Percentiles rank a stretch among this genome's conserved stretches.
These are phyloP conservation scores for Xylaria sp. DNA, from an alignment of 2,329 filamentous ascomycete genomes.

Conservation along the genomic window DNA sequence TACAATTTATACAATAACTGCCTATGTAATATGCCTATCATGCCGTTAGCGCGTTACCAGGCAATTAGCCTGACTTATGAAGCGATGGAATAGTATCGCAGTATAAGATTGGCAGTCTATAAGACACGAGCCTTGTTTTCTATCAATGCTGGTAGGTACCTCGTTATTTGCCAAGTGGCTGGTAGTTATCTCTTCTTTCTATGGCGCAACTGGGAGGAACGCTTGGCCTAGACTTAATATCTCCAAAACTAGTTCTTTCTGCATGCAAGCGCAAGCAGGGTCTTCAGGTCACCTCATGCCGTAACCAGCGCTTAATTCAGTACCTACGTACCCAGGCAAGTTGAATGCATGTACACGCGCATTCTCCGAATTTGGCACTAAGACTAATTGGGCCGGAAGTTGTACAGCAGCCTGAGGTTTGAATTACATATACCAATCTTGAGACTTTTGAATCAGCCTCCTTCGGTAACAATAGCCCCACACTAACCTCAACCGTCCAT, in stretches of 20 bases:
- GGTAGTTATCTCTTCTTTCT: too few relatives aligned
- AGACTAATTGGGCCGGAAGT: not conserved
- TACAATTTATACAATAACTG: too few relatives aligned
- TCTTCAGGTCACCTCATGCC: not conserved
- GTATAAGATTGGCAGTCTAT: too few relatives aligned
- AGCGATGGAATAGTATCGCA: too few relatives aligned
- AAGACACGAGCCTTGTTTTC: too few relatives aligned
- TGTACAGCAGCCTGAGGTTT: not conserved
- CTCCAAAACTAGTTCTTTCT: not conserved
- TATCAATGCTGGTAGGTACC: not conserved
- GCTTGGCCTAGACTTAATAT: not conserved
- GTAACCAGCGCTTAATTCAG: not conserved
- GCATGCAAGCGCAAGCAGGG: slow-evolving; percentile 6
- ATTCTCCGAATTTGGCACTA: not conserved
- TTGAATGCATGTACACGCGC: not conserved
- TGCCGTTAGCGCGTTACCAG: too few relatives aligned
- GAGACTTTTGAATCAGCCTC: not conserved
- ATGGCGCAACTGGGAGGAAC: not conserved
- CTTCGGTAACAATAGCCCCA: not conserved
- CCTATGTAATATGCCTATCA: too few relatives aligned
- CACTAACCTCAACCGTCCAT: not conserved
- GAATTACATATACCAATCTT: not conserved
- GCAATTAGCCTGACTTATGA: too few relatives aligned
- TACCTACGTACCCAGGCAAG: not conserved
- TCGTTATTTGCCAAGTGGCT: too few relatives aligned